Conservation (phyloP, 2,329 filamentous ascomycete species). For the Sclerotinia trifoliorum region DNA sequence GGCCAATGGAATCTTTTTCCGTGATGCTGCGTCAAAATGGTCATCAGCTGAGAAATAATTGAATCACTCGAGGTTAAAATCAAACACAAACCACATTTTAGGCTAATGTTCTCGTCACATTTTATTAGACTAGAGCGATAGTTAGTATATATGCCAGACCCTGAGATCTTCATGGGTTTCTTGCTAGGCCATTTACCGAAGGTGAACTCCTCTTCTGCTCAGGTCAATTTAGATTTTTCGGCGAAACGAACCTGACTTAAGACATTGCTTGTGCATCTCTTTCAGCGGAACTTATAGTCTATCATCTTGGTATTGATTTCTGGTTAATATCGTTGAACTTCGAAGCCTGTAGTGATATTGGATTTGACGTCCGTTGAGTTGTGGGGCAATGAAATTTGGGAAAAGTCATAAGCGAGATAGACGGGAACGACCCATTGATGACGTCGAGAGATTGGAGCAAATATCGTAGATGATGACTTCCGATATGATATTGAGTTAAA, state of each 20-base stretch:
- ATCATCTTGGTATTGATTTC: neutral
- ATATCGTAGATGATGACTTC: neutral
- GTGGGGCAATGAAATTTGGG: neutral
- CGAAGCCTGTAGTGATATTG: neutral
- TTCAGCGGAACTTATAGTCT: neutral
- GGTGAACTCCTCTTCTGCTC: neutral
- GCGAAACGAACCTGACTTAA: neutral
- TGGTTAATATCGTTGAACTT: neutral
- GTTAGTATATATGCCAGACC: too few species aligned
- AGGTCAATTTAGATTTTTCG: too few species aligned
- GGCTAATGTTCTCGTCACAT: neutral
- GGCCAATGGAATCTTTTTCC: neutral
- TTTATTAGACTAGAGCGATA: neutral
- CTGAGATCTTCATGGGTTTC: neutral
- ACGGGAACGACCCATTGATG: neutral
- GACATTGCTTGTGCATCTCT: too few species aligned
- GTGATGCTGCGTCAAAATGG: neutral
- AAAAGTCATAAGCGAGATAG: neutral
- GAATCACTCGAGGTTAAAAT: neutral
- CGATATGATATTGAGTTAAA: neutral
- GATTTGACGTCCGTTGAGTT: neutral
- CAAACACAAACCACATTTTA: too few species aligned
- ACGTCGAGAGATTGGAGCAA: neutral
- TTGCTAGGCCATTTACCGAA: neutral
- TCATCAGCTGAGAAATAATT: neutral